Percentiles rank a stretch among this genome's conserved stretches.
Conservation (phyloP, 140 eudicot species). For the Oenanthe javanica region DNA sequence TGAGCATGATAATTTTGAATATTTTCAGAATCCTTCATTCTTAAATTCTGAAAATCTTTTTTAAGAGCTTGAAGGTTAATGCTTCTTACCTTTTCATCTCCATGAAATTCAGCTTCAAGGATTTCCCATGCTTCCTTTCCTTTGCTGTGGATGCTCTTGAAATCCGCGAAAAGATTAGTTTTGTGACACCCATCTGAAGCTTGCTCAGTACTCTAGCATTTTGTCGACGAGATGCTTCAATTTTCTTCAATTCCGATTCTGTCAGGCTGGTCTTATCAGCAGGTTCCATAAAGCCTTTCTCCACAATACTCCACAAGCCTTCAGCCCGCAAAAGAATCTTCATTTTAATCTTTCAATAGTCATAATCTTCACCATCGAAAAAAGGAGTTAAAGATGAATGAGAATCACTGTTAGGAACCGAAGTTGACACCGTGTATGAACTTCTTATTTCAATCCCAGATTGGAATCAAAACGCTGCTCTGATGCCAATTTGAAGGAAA, state of each 20-base stretch:
- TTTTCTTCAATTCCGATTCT: background rate
- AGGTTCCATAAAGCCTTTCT: background rate
- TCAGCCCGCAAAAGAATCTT: background rate
- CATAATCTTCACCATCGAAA: background rate
- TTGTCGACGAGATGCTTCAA: background rate
- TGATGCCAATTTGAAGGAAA: too few species aligned
- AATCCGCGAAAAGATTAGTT: too few species aligned
- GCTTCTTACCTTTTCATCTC: too few species aligned
- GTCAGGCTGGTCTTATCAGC: background rate
- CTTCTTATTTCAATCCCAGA: too few species aligned
- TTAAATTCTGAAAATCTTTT: background rate
- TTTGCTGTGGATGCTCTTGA: too few species aligned
- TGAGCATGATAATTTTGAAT: background rate
- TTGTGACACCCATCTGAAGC: background rate
- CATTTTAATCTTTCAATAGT: background rate
- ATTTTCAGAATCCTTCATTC: background rate
- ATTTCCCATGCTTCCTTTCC: too few species aligned
- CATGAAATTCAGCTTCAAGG: too few species aligned
- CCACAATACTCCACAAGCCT: too few species aligned
- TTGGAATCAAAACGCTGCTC: too few species aligned
- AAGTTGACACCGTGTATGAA: too few species aligned
- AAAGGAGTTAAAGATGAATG: background rate
- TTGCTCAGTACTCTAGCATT: background rate
- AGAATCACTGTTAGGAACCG: too few species aligned
- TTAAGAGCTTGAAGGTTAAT: background rate